Base-by-base conservation (phyloP, 352 stramenopile species). In the Pythium aquatile region DNA sequence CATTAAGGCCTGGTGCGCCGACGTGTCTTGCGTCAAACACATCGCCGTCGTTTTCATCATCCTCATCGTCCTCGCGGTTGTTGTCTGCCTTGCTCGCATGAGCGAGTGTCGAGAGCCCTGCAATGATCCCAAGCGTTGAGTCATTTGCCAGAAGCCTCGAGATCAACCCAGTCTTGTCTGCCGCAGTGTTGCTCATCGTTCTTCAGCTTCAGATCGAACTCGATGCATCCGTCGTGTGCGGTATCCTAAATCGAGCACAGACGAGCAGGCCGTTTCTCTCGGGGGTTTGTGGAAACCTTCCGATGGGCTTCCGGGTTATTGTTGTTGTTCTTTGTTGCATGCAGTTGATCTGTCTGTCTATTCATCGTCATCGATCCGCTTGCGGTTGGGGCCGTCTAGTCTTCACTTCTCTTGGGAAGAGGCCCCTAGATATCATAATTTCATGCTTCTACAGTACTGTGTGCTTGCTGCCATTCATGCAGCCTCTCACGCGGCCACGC, bases 51-150 rank as follows among this genome's bases (percentile, higher is more conserved):
- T 40, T 44, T 33, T 63, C 42, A 14, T 61, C 62, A 10, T 59
- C 53, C 0, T 58, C n/a, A 13, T 33, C 48, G 29, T 62, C 61
- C 8, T 28, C 20, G 20, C 59, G 20, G 40, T 59, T 40, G 14
- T 69, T 54, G 1, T 64, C 48, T 5, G 2, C 6, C 33, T 63
- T 0, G 29, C 35, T 52, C 8, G 55, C 29, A 39, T 58, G 28
- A 26, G 57, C 55, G 30, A 90, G 58, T 4, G 35, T 40, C 35
- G 81, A 78, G 55, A 90, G 70, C 0, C 73, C 74, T 3, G 81
- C 78, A 39, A 88, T 74, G 64, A 90, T 81, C 26, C 75, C 81
- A 28, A 90, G 68, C 40, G 75, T 79, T 49, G 81, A 78, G 59
- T 87, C 72, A 1, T 69, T 71, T 26, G 61, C 51, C 24, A 86